Conservation (phyloP, 1,139 yeast genomes). For the Taphrina confusa region DNA sequence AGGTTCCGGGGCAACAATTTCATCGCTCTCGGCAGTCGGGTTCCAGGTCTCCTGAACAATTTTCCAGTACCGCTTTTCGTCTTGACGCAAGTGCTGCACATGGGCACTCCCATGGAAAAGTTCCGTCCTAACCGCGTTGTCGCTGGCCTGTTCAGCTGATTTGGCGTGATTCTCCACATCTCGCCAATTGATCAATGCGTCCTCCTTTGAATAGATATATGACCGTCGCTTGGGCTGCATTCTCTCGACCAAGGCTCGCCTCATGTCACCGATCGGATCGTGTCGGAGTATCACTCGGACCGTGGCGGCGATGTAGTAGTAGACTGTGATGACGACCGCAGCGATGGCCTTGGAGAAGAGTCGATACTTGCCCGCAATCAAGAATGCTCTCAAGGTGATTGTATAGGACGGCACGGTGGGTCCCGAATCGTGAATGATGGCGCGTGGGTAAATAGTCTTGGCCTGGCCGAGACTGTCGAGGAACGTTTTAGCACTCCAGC, state of each 20-base stretch:
- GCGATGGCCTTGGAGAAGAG: conserved; percentile 16
- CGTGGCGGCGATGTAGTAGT: conserved; percentile 4
- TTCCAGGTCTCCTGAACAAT: conserved; percentile 18
- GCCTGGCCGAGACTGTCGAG: not conserved
- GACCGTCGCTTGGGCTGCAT: not conserved
- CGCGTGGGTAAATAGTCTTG: not conserved
- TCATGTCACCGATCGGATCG: conserved; percentile 3
- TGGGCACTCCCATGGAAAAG: conserved; percentile 14
- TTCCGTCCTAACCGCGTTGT: not conserved
- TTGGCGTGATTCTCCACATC: conserved; percentile 7
- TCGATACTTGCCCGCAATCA: conserved; percentile 15
- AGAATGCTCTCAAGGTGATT: conserved; percentile 7
- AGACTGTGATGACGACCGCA: conserved; percentile 18
- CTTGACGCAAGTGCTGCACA: conserved; percentile 11
- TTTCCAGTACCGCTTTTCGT: conserved; percentile 13
- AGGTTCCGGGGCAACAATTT: conserved; percentile 1
- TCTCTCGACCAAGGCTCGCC: not conserved
- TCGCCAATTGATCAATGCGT: not conserved
- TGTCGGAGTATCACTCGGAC: not conserved
- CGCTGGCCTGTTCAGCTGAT: not conserved
- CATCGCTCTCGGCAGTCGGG: not conserved
- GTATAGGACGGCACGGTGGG: conserved; percentile 10
- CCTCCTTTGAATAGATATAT: conserved; percentile 16
- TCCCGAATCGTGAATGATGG: conserved; percentile 17
- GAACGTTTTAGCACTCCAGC: conserved; percentile 12